Base-by-base conservation (phyloP, 345 rosid species). In the Capsella bursapastoris region DNA sequence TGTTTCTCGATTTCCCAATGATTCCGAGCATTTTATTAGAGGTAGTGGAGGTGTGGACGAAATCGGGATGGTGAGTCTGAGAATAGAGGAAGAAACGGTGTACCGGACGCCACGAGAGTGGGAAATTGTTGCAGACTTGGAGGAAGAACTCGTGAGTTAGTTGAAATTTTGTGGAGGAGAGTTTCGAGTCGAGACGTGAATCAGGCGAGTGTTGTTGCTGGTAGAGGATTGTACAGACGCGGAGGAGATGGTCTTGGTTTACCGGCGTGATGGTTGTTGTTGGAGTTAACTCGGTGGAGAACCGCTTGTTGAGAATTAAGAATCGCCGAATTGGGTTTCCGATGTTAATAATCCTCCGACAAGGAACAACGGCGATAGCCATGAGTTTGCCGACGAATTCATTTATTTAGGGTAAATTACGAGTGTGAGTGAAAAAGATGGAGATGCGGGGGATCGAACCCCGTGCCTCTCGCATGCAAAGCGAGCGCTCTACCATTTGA, bases 401-500 rank as follows among this genome's bases (percentile, higher is more conserved):
- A n/a, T n/a, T n/a, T n/a, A n/a, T n/a, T n/a, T n/a, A n/a, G n/a
- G n/a, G n/a, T n/a, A n/a, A n/a, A n/a, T n/a, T n/a, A n/a, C n/a
- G n/a, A n/a, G n/a, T n/a, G n/a, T n/a, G n/a, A n/a, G n/a, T n/a
- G n/a, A n/a, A n/a, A n/a, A n/a, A n/a, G 0, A 1, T 90, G 96
- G 92, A 89, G 83, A 83, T 85, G 93, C 93, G 84, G 91, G 89
- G 88, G n/a, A 67, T 67, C 61, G 71, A 67, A 67, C 72, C 72
- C 62, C 16, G 57, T 58, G 37, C 66, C 73, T 76, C 80, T 52
- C 61, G 70, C 69, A 75, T 60, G 68, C 51, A 68, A 91, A 85
- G 91, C 88, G 84, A 81, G 89, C 90, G 93, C 93, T 89, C 90
- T 86, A 89, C 97, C 96, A 89, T 87, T 86, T 89, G 97, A 91